Evolutionary conservation across 2,329 filamentous ascomycete genomes (phyloP).

Genomic region (Colletotrichum neosansevieriae): DNA sequence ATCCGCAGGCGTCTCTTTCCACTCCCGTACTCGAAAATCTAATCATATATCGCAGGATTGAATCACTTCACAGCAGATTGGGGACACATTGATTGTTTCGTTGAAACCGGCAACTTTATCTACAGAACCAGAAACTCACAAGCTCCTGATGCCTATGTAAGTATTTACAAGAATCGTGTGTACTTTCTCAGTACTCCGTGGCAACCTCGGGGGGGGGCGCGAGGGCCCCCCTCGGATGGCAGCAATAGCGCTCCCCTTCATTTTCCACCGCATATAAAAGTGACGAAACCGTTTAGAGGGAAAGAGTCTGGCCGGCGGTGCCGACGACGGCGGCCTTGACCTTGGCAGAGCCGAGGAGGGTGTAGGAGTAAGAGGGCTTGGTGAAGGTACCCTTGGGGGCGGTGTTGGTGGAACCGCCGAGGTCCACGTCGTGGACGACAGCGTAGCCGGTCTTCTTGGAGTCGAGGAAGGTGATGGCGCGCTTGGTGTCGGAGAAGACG

Average conservation of each 20-base stretch:
- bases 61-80: neutral
- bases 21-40: too few species aligned
- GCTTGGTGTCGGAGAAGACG: slow-evolving; percentile 57
- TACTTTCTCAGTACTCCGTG: slow-evolving; percentile 13
- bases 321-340: slow-evolving; percentile 58
- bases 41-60: too few species aligned
- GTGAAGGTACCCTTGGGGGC: slow-evolving; percentile 64
- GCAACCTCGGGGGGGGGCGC: neutral
- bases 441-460: slow-evolving; percentile 56
- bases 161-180: slow-evolving; percentile 34
- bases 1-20: neutral
- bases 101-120: slow-evolving; percentile 13
- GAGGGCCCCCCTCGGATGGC: neutral
- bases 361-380: slow-evolving; percentile 63
- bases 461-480: slow-evolving; percentile 54
- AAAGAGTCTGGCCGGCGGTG: slow-evolving; percentile 54
- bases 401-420: slow-evolving; percentile 59
- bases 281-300: slow-evolving; percentile 44
- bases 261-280: neutral
- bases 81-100: too few species aligned
- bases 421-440: slow-evolving; percentile 55
- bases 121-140: slow-evolving; percentile 18
- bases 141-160: slow-evolving; percentile 29
- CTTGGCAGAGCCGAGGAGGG: slow-evolving; percentile 58
- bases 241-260: slow-evolving; percentile 21